Percentiles rank a stretch among this genome's conserved stretches.
phyloP scores from a whole-genome alignment of 2,329 filamentous ascomycete species.

The Monilinia laxa region DNA sequence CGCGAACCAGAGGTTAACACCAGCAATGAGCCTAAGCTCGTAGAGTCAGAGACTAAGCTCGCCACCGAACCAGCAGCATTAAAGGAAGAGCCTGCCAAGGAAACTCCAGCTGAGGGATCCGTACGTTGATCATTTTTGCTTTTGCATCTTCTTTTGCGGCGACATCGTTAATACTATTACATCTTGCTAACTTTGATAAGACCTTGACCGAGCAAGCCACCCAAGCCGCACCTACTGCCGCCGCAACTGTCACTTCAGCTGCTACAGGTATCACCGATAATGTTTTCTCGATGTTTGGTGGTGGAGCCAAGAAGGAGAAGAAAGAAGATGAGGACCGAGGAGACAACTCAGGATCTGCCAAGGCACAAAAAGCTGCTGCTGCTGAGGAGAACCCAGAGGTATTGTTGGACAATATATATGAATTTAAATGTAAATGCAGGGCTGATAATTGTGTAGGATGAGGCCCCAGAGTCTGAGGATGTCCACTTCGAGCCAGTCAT shows the following conservation, averaged over 20 bases:
- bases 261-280: constrained; percentile 51
- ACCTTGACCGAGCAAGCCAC: constrained; percentile 40
- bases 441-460: constrained; percentile 51
- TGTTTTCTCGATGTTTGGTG: constrained; percentile 98
- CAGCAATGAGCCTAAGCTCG: constrained; percentile 42
- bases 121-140: constrained; percentile 22
- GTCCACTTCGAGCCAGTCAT: constrained; percentile 98
- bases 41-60: constrained; percentile 46
- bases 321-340: constrained; percentile 80
- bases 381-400: constrained; percentile 43
- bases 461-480: constrained; percentile 82
- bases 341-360: constrained; percentile 85
- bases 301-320: constrained; percentile 95
- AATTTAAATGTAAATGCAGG: constrained; percentile 23
- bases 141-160: neutral
- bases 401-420: constrained; percentile 21
- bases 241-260: constrained; percentile 44
- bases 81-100: constrained; percentile 32
- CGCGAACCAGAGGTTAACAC: constrained; percentile 42
- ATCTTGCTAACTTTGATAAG: constrained; percentile 29
- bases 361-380: constrained; percentile 64
- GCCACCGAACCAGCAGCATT: constrained; percentile 42
- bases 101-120: constrained; percentile 31
- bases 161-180: neutral
- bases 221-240: constrained; percentile 43